These are phyloP conservation scores for Yamadazyma phyllophila DNA, from an alignment of 805 yeast species.

Conservation along the genomic window DNA sequence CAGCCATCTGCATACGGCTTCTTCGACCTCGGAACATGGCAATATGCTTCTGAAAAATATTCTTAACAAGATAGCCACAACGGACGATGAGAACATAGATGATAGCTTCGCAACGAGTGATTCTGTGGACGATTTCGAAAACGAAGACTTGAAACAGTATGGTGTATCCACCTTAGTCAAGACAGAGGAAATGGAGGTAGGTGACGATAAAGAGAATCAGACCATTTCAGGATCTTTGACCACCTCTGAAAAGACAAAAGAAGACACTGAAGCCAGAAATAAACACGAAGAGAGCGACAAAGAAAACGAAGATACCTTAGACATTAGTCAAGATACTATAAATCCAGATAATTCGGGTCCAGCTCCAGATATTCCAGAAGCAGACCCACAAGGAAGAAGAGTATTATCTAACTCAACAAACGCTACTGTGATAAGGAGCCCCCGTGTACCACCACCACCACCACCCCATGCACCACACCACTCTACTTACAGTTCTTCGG, in stretches of 20 bases:
- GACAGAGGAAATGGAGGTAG: slow-evolving; percentile 7
- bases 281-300: slow-evolving; percentile 4
- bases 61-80: slow-evolving; percentile 30
- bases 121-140: slow-evolving; percentile 7
- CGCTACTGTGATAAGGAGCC: slow-evolving; percentile 23
- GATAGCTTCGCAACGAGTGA: slow-evolving; percentile 15
- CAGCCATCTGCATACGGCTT: slow-evolving; percentile 4
- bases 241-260: too few species aligned
- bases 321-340: slow-evolving; percentile 5
- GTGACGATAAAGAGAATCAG: slow-evolving; percentile 4
- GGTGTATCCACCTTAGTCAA: slow-evolving; percentile 5
- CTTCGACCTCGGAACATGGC: slow-evolving; percentile 13
- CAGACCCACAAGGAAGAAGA: slow-evolving; percentile 6
- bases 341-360: not conserved
- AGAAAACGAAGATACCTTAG: slow-evolving; percentile 9
- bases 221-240: too few species aligned
- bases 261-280: not conserved
- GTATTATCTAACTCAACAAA: slow-evolving; percentile 18
- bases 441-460: slow-evolving; percentile 18
- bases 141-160: slow-evolving; percentile 10
- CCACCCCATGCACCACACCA: slow-evolving; percentile 10
- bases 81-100: slow-evolving; percentile 33
- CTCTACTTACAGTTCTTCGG: slow-evolving; percentile 10
- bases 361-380: not conserved
- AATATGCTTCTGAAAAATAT: slow-evolving; percentile 20